Evolutionary conservation across 192 early-diverging fungal species (phyloP), one percentile per base, ranked within the genome.

Genomic region (Coemansia sp.): DNA sequence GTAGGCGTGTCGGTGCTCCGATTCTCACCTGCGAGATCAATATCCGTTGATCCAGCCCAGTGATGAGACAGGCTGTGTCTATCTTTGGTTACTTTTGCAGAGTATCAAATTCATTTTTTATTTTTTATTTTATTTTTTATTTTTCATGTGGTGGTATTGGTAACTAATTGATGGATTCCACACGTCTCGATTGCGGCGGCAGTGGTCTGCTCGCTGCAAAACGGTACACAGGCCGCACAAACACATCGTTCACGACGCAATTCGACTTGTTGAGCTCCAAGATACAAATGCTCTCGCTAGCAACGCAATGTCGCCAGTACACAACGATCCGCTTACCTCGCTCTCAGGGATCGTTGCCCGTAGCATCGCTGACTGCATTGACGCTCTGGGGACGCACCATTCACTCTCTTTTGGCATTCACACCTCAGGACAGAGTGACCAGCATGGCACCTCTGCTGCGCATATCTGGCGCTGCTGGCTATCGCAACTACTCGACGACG

Each of bases 301-400:
- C 76, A 36, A 63, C 74, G 13, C 69, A 84, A 46, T 72, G 67
- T 40, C 76, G 81, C 18, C 81, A 78, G 41, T 73, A 68, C 63
- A 78, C 71, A 1, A 84, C 72, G 4, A 59, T 75, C 3, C 70
- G 81, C 10, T 54, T 84, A 22, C 74, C 76, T 6, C 67, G 62
- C 24, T 67, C 67, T 15, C 80, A 77, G 40, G 69, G 76, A 3
- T 68, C 76, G 4, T 41, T 84, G 64, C 77, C 81, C 7, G 81
- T 78, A 16, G 74, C 66, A 7, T 51, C 77, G 20, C 20, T 78
- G n/a, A 84, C 81, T 1, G 60, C 73, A 12, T 38, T 78, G 10
- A 84, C 81, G 24, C 70, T 84, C 10, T 79, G 76, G 70, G 81
- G 67, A 4, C 81, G 81, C 47, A 73, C 72, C 11, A 72, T 76